Evolutionary conservation across 2,329 filamentous ascomycete species (phyloP), one percentile per base, ranked within the genome.

Genomic region (Leptographium flavum): DNA sequence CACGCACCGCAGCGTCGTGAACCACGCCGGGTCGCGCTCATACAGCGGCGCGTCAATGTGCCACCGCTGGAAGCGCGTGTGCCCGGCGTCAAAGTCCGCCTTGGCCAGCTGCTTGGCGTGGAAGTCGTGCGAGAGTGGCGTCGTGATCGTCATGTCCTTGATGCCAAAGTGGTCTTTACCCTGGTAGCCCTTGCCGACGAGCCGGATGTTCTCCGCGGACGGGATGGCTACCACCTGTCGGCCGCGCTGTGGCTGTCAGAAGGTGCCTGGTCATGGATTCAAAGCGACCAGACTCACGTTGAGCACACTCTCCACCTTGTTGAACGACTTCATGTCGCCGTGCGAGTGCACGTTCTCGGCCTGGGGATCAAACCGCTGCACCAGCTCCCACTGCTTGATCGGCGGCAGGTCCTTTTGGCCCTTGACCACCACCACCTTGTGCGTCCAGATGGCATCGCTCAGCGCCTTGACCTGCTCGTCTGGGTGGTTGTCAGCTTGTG

Each of bases 21-120:
- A 57, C 46, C 44, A 62, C 52, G 19, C 56, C 47, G 37, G 65
- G 45, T 37, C 60, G 51, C 46, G 61, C 59, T 22, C 62, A 56
- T 44, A 67, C 56, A 68, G 56, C 1, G 66, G 64, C 8, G 64
- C 67, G 47, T 70, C 66, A n/a, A 69, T 65, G 47, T 70, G 67
- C 67, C 67, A 70, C 23, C 63, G 56, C 39, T 69, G 66, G 47
- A 69, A 69, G 17, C 66, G 63, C 1, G 64, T 67, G 37, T 65
- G 58, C 10, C 67, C 66, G 5, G 55, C 50, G 2, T 58, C 50
- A 46, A 68, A 68, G 5, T 65, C 60, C 1, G 57, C 56, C 6
- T 53, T 45, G 1, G 55, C 45, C 11, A 64, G 57, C 13, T 55
- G 51, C 5, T 58, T 53, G 7, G 55, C 53, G 42, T 70, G 64